These are phyloP conservation scores for Taphrina sp. DNA, from an alignment of 1,139 yeast species.

Conservation along the genomic window DNA sequence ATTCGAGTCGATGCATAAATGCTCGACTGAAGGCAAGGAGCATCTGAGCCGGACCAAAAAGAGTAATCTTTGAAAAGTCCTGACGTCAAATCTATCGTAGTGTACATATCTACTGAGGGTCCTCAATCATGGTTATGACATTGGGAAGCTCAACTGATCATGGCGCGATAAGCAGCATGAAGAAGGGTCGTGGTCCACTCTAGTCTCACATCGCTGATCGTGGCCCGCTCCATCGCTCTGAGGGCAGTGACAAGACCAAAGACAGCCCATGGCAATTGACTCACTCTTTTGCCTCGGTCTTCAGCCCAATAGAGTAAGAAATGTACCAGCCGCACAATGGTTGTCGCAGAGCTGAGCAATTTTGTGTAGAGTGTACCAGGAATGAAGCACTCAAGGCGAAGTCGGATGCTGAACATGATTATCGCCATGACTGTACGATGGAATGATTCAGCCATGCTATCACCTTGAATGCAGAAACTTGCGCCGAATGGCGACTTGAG, in stretches of 20 bases:
- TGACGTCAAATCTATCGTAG: too few relatives aligned
- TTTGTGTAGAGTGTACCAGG: not conserved
- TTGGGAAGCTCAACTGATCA: slow-evolving; percentile 1
- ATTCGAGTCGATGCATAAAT: too few relatives aligned
- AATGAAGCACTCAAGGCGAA: not conserved
- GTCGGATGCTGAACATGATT: not conserved
- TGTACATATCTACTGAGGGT: too few relatives aligned
- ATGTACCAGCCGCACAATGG: not conserved
- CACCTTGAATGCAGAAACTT: not conserved
- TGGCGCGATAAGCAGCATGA: not conserved
- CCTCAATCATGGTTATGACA: too few relatives aligned
- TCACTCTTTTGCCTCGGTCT: not conserved
- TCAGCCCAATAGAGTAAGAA: not conserved
- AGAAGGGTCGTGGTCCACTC: slow-evolving; percentile 1
- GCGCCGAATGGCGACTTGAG: not conserved
- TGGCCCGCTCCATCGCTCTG: not conserved
- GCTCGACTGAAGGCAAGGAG: too few relatives aligned
- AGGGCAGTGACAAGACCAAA: not conserved
- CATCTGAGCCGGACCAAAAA: too few relatives aligned
- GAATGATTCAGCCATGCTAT: not conserved
- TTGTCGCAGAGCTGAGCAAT: not conserved
- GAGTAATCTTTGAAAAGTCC: too few relatives aligned
- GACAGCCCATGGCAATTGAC: slow-evolving; percentile 4
- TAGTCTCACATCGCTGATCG: not conserved
- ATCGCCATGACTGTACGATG: slow-evolving; percentile 3